Evolutionary conservation across 1,284 basidiomycete genomes (phyloP).

Genomic region (Sanghuangporus sanghuang): DNA sequence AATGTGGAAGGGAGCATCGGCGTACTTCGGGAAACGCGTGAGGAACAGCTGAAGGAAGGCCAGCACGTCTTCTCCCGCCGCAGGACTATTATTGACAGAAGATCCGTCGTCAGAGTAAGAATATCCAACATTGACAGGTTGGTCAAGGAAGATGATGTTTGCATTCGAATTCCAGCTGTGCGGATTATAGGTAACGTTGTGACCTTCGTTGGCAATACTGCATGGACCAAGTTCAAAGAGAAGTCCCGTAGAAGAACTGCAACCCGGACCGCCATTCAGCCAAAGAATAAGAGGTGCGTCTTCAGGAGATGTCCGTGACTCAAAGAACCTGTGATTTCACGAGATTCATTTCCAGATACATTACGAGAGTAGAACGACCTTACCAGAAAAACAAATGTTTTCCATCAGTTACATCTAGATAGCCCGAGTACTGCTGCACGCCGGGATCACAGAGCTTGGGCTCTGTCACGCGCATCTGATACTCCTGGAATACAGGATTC

Average conservation of each 20-base stretch:
- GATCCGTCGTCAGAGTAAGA: slow-evolving; percentile 76
- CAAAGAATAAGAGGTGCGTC: slow-evolving; percentile 83
- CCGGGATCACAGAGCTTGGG: slow-evolving; percentile 77
- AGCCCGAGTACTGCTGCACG: slow-evolving; percentile 86
- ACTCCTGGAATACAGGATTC: slow-evolving; percentile 63
- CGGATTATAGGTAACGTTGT: slow-evolving; percentile 66
- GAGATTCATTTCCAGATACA: slow-evolving; percentile 17
- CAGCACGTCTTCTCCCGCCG: slow-evolving; percentile 81
- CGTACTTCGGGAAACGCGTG: slow-evolving; percentile 63
- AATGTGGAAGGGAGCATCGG: slow-evolving; percentile 61
- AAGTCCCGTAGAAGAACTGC: slow-evolving; percentile 73
- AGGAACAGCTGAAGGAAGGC: slow-evolving; percentile 90
- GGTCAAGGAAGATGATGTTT: slow-evolving; percentile 78
- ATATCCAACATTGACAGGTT: slow-evolving; percentile 86
- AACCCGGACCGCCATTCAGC: slow-evolving; percentile 85
- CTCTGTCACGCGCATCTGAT: slow-evolving; percentile 69
- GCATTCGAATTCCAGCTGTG: slow-evolving; percentile 69
- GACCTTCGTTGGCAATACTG: slow-evolving; percentile 61
- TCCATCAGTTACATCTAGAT: slow-evolving; percentile 81
- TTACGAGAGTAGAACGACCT: slow-evolving; percentile 21
- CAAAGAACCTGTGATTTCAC: slow-evolving; percentile 67
- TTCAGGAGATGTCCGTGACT: slow-evolving; percentile 67
- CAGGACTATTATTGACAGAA: slow-evolving; percentile 66
- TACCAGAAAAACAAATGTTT: slow-evolving; percentile 89
- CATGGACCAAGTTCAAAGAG: slow-evolving; percentile 89